A percentile compares a stretch with the other conserved stretches of the same genome.
These are phyloP conservation scores for Hordeum marinum DNA, from an alignment of 176 grass and related monocot species.

Conservation along the genomic window DNA sequence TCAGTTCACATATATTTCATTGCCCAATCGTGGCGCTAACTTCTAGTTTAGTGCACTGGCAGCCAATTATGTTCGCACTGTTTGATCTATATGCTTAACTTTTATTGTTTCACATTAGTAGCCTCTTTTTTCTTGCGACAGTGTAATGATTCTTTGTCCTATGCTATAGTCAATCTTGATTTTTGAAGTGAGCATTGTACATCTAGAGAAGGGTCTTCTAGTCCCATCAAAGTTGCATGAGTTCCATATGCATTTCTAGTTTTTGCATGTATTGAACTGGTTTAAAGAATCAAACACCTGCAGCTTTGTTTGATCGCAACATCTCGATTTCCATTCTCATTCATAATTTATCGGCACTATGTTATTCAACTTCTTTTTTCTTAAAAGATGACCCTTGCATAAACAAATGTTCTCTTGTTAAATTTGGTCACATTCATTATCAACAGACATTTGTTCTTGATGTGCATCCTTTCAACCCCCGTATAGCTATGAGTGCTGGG, in stretches of 20 bases:
- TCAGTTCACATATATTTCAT: not conserved
- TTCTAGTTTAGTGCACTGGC: not conserved
- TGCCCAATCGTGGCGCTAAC: not conserved
- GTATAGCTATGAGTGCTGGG: constrained; percentile 99
- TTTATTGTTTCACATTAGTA: constrained; percentile 1
- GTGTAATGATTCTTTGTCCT: not conserved
- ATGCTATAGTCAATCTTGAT: not conserved
- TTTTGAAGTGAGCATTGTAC: constrained; percentile 1
- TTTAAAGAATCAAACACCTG: not conserved
- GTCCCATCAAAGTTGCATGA: not conserved
- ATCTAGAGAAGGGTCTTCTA: not conserved
- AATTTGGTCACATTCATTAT: constrained; percentile 8
- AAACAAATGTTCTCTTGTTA: constrained; percentile 2
- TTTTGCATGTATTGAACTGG: not conserved
- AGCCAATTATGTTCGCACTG: not conserved
- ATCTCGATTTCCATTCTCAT: constrained; percentile 6
- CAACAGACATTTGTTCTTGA: constrained; percentile 99
- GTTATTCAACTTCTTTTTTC: not conserved
- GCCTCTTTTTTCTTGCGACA: not conserved
- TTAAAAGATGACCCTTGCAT: not conserved
- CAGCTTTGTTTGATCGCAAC: not conserved
- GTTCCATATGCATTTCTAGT: not conserved
- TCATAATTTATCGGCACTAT: not conserved
- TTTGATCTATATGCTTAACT: constrained; percentile 1
- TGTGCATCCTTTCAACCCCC: constrained; percentile 99